Percentiles rank a stretch among this genome's conserved stretches.
Conservation (phyloP, 305 asterid species). For the Solanum hybrid region DNA sequence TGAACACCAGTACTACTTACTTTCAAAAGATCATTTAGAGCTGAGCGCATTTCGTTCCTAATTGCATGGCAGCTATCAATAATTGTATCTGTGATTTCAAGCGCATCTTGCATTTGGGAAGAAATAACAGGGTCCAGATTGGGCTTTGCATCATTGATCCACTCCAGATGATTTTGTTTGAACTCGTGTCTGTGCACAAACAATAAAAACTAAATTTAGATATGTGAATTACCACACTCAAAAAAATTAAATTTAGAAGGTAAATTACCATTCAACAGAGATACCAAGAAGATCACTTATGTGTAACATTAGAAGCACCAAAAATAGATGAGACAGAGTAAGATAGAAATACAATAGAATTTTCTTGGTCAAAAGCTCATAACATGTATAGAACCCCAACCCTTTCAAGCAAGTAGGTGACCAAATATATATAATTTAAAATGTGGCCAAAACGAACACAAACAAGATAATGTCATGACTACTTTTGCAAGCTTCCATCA, state of each 20-base stretch:
- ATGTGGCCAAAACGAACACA: background rate
- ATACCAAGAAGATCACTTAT: background rate
- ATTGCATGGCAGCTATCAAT: slow-evolving; percentile 52
- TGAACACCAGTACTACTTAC: slow-evolving; percentile 21
- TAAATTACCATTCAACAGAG: background rate
- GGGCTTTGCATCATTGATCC: slow-evolving; percentile 72
- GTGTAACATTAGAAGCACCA: background rate
- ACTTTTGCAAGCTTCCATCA: background rate
- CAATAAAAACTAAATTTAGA: background rate
- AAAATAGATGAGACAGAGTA: background rate
- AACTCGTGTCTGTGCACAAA: slow-evolving; percentile 60
- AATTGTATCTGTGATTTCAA: slow-evolving; percentile 38
- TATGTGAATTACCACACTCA: background rate
- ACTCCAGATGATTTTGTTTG: slow-evolving; percentile 61
- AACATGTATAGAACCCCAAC: background rate
- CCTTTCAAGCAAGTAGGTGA: background rate
- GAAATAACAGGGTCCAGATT: slow-evolving; percentile 56
- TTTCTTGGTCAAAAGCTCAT: background rate
- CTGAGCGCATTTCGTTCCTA: slow-evolving; percentile 69
- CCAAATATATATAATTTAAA: background rate
- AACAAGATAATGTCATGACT: background rate
- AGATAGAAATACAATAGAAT: background rate
- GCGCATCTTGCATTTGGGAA: slow-evolving; percentile 31
- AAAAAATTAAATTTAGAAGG: background rate
- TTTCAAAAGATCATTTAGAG: slow-evolving; percentile 69